phyloP scores from a whole-genome alignment of 331 rosid genomes.

The Acacia concinna region DNA sequence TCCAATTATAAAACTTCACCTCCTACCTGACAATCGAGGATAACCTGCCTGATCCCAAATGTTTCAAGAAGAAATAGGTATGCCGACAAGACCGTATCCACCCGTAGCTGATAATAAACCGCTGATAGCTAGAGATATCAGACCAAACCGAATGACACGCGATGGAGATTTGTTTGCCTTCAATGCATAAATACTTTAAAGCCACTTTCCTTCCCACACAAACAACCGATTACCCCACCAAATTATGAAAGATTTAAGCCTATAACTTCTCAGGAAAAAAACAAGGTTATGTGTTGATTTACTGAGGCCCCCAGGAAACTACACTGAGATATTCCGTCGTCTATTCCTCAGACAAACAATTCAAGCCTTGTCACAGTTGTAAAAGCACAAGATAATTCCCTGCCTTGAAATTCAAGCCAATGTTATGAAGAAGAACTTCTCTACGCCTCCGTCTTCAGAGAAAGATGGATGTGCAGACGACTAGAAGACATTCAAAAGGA shows the following conservation, averaged over 20 bases:
- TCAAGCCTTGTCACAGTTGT: constrained; percentile 15
- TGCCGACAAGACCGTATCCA: background rate
- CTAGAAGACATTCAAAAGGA: constrained; percentile 44
- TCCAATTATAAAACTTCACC: constrained; percentile 24
- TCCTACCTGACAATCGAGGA: background rate
- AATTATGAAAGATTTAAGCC: constrained; percentile 33
- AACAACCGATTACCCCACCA: constrained; percentile 20
- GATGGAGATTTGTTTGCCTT: background rate
- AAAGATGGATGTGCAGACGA: constrained; percentile 56
- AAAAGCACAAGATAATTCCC: constrained; percentile 28
- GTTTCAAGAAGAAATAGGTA: constrained; percentile 8
- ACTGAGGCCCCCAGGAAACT: constrained; percentile 20
- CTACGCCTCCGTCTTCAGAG: constrained; percentile 59
- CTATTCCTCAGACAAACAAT: constrained; percentile 20
- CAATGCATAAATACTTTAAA: background rate
- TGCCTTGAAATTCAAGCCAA: constrained; percentile 33
- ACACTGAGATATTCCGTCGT: background rate
- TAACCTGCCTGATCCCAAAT: constrained; percentile 11
- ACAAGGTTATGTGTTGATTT: constrained; percentile 2
- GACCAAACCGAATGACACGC: background rate
- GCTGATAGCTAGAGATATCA: no score
- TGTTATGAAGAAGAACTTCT: constrained; percentile 30
- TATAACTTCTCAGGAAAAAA: constrained; percentile 21
- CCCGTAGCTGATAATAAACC: background rate
- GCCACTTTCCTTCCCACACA: background rate